Base-by-base conservation (phyloP, 108 stramenopile species). In the Cyclotella baltica region DNA sequence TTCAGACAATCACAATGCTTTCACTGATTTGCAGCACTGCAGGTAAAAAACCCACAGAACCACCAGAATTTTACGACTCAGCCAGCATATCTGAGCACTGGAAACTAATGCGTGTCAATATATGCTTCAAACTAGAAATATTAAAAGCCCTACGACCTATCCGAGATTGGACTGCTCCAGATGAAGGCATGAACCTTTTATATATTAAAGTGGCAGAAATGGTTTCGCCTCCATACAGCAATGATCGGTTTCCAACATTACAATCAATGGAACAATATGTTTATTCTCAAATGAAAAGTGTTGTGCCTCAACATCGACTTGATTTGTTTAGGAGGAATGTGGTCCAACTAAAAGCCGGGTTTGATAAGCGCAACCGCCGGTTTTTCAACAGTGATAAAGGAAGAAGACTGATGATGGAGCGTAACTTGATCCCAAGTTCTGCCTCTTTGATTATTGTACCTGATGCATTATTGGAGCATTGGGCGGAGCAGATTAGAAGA, bases 391-490 rank as follows among this genome's bases (percentile, higher is more conserved):
- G 67, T 52, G 57, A 29, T 15, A 69, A 36, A 27, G 86, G 86
- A 28, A 57, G 47, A 38, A 67, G 88, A 13, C 36, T 86, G 55
- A 10, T 80, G 19, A 77, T 77, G 76, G 91, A 90, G 33, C 69
- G 89, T 22, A 76, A 70, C 31, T 35, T 94, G n/a, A 62, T 77
- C 20, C 89, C 91, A 8, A 73, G 87, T 11, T 71, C 72, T 31
- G 87, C 89, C 10, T 91, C 92, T 6, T 68, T 94, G 8, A 72
- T 94, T 34, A 68, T 92, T 35, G 90, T 92, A 0, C 93, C 93
- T 28, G 88, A 89, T 65, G 91, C 91, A 11, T 67, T 94, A 58
- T 64, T 94, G 19, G 90, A 91, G 59, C 93, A 94, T 70, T 94
- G 93, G 92, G 65, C 72, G 4, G 87, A 90, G 20, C 93, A 94